Percentiles rank a stretch among this genome's conserved stretches.
Evolutionary conservation across 176 grass and related monocot genomes (phyloP).

Genomic region (Carex myosuroides): DNA sequence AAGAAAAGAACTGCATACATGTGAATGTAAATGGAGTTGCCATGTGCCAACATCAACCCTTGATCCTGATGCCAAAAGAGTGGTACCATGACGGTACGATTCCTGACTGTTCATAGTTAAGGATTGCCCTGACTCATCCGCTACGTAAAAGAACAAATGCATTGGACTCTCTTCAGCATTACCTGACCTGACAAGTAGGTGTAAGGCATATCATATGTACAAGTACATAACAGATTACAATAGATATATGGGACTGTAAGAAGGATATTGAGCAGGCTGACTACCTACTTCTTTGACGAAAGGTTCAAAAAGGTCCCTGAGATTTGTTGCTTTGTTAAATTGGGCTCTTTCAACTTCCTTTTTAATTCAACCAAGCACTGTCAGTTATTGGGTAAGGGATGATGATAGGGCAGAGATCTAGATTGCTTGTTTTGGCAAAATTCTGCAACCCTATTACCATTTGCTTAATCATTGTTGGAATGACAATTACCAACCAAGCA

Average conservation of each 20-base stretch:
- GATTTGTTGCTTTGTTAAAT: no score
- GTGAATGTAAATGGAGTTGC: constrained; percentile 71
- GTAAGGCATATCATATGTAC: not conserved
- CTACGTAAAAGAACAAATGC: constrained; percentile 87
- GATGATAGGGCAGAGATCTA: no score
- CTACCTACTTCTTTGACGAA: no score
- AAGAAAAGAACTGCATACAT: constrained; percentile 39
- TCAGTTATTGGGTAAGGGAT: no score
- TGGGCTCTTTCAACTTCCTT: no score
- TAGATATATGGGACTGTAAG: no score
- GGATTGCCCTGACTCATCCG: constrained; percentile 67
- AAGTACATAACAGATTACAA: not conserved
- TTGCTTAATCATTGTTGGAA: not conserved
- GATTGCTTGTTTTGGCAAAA: no score
- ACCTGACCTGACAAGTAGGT: constrained; percentile 40
- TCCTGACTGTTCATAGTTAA: constrained; percentile 44
- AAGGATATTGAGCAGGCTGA: no score
- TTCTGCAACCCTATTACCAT: not conserved
- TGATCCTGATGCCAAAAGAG: constrained; percentile 78
- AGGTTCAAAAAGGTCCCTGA: no score
- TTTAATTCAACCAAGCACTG: no score
- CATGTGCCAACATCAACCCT: constrained; percentile 64
- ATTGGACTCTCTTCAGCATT: constrained; percentile 45
- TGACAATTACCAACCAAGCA: not conserved
- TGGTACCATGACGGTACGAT: constrained; percentile 44